A percentile compares a stretch with the other conserved stretches of the same genome.
Conservation (phyloP, 106 monocot species). For the Apostasia shenzhenica region DNA sequence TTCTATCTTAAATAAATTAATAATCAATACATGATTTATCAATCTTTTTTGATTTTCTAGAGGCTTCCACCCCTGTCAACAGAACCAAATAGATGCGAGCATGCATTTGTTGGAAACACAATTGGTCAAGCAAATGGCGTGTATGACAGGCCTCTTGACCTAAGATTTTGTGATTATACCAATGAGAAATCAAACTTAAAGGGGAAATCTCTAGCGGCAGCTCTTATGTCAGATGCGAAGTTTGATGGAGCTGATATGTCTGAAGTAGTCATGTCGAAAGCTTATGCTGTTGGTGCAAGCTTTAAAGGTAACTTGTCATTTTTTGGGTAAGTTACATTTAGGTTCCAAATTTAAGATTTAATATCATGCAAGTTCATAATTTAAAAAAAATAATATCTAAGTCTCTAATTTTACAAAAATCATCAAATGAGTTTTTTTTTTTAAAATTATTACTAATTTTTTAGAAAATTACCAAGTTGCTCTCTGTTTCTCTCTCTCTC, state of each 20-base stretch:
- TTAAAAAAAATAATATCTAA: too few relatives aligned
- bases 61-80: constrained; percentile 91
- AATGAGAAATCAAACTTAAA: constrained; percentile 87
- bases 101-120: constrained; percentile 92
- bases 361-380: too few relatives aligned
- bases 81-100: constrained; percentile 83
- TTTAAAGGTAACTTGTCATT: constrained; percentile 60
- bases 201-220: constrained; percentile 85
- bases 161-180: constrained; percentile 88
- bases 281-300: constrained; percentile 93
- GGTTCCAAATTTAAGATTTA: too few relatives aligned
- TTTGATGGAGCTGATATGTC: constrained; percentile 97
- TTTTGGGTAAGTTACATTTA: neutral
- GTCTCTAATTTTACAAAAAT: too few relatives aligned
- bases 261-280: constrained; percentile 97
- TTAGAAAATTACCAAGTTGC: too few relatives aligned
- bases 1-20: neutral
- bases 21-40: neutral
- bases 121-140: constrained; percentile 99
- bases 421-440: too few relatives aligned
- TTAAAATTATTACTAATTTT: too few relatives aligned
- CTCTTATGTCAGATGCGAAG: constrained; percentile 88
- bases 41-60: constrained; percentile 25
- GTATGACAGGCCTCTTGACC: constrained; percentile 86
- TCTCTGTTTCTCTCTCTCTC: too few relatives aligned